A percentile compares a stretch with the other conserved stretches of the same genome.
Conservation (phyloP, 352 stramenopile genomes). For the Globisporangium viniferum region DNA sequence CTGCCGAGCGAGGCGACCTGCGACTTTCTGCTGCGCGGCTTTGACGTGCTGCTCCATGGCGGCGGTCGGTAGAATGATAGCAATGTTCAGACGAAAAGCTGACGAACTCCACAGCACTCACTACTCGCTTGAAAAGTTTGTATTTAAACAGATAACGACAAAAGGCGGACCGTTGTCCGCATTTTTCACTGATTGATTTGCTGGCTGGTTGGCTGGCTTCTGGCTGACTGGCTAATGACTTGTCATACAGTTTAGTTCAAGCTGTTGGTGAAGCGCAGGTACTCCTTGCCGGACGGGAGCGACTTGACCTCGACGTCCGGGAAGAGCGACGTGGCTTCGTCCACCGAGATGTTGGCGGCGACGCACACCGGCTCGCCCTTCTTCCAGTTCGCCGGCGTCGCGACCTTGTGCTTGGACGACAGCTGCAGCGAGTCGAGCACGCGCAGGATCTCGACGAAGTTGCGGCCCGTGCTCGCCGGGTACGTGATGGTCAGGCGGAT, state of each 20-base stretch:
- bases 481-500: slow-evolving; percentile 91
- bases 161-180: background rate
- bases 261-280: slow-evolving; percentile 67
- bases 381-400: slow-evolving; percentile 78
- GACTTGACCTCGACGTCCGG: slow-evolving; percentile 51
- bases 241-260: background rate
- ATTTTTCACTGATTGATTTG: background rate
- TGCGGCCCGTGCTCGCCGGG: slow-evolving; percentile 88
- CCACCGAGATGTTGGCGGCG: slow-evolving; percentile 42
- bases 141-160: slow-evolving; percentile 13
- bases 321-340: slow-evolving; percentile 66
- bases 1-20: slow-evolving; percentile 47
- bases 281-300: slow-evolving; percentile 70
- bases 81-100: background rate
- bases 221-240: background rate
- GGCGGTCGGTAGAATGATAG: background rate
- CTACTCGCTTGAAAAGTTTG: slow-evolving; percentile 8
- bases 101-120: background rate
- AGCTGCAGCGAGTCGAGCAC: slow-evolving; percentile 89
- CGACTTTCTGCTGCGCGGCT: slow-evolving; percentile 55
- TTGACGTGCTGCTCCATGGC: slow-evolving; percentile 45
- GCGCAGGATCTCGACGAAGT: slow-evolving; percentile 92
- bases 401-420: slow-evolving; percentile 35
- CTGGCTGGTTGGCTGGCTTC: background rate
- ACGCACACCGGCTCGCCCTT: slow-evolving; percentile 68